These are phyloP conservation scores for Tirmania nivea DNA, from an alignment of 495 filamentous ascomycete genomes.

Conservation along the genomic window DNA sequence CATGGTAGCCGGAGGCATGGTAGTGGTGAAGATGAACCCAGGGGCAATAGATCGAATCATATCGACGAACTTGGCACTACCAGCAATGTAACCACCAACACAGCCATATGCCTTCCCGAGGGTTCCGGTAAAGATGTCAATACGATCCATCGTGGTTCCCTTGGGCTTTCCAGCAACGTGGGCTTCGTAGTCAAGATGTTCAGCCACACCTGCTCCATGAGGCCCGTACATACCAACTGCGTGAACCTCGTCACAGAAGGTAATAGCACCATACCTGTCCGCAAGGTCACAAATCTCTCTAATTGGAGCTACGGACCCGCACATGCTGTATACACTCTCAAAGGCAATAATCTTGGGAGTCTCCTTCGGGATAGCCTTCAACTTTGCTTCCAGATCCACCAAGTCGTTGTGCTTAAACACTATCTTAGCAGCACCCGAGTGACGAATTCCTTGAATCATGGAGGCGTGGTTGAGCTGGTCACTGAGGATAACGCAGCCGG, in stretches of 20 bases:
- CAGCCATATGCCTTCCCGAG: constrained; percentile 95
- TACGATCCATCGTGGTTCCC: constrained; percentile 81
- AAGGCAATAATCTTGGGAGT: constrained; percentile 96
- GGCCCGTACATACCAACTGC: constrained; percentile 98
- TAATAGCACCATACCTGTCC: constrained; percentile 92
- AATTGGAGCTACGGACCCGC: constrained; percentile 87
- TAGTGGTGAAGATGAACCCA: constrained; percentile 97
- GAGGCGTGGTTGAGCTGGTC: constrained; percentile 94
- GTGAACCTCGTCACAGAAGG: constrained; percentile 95
- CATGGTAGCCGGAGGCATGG: constrained; percentile 89
- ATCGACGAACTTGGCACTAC: constrained; percentile 70
- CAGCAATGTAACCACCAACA: constrained; percentile 93
- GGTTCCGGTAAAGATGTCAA: constrained; percentile 94
- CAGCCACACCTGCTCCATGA: constrained; percentile 85
- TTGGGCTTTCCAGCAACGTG: constrained; percentile 40
- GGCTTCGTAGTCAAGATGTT: constrained; percentile 87
- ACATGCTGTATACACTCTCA: constrained; percentile 98
- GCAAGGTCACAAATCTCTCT: constrained; percentile 87
- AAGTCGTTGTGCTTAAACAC: constrained; percentile 98
- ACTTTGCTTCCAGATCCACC: constrained; percentile 67
- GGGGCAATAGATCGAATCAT: constrained; percentile 89
- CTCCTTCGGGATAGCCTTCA: constrained; percentile 62
- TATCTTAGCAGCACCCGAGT: constrained; percentile 87
- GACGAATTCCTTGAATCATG: constrained; percentile 98
- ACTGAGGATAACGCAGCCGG: constrained; percentile 84